These are phyloP conservation scores for Glebionis coronaria DNA, from an alignment of 129 eudicot species.

Conservation along the genomic window DNA sequence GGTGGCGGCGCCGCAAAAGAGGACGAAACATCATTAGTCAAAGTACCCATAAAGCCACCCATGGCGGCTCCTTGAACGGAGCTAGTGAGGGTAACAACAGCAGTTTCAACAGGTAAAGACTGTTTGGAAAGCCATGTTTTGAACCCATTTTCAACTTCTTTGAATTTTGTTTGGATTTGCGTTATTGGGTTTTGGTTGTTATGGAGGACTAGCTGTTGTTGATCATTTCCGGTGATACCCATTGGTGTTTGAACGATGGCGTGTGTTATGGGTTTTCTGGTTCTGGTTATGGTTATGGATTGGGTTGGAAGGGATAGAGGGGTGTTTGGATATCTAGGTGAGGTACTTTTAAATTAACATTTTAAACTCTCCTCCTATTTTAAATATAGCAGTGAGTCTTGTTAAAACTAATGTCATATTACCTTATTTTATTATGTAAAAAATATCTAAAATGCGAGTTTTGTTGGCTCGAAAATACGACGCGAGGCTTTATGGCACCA, in stretches of 20 bases:
- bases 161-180: conserved; percentile 51
- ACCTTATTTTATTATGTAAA: no score
- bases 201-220: conserved; percentile 22
- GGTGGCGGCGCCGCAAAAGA: conserved; percentile 44
- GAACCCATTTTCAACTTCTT: conserved; percentile 62
- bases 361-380: no score
- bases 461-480: no score
- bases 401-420: no score
- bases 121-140: conserved; percentile 61
- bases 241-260: conserved; percentile 9
- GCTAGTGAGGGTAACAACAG: conserved; percentile 63
- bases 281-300: conserved; percentile 17
- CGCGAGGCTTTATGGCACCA: no score
- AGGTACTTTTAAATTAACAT: no score
- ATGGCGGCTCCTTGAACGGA: conserved; percentile 79
- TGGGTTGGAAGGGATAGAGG: conserved; percentile 1
- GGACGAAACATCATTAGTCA: conserved; percentile 47
- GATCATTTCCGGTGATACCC: conserved; percentile 29
- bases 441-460: no score
- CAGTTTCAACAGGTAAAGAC: conserved; percentile 70
- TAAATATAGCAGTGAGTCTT: no score
- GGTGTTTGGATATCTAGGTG: no score
- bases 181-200: conserved; percentile 44
- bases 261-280: no score
- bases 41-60: conserved; percentile 78